Percentiles rank a stretch among this genome's conserved stretches.
Evolutionary conservation across 768 basidiomycete genomes (phyloP).

Genomic region (Cystofilobasidium capitatum): DNA sequence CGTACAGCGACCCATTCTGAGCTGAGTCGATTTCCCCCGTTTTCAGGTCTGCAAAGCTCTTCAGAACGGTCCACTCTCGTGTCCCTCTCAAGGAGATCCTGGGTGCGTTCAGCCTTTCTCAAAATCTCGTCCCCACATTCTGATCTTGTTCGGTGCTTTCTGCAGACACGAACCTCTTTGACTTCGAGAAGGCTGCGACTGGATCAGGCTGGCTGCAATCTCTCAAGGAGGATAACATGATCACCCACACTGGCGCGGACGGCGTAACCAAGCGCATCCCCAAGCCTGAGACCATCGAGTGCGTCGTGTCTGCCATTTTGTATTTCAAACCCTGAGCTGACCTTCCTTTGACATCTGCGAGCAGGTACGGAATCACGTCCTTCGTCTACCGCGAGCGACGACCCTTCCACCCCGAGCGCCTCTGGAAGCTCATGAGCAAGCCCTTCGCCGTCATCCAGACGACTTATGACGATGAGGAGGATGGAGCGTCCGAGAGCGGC

Average conservation of each 20-base stretch:
- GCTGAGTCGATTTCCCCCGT: not conserved
- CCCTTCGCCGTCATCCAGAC: slow-evolving; percentile 39
- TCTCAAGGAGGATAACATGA: slow-evolving; percentile 32
- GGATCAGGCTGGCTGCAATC: slow-evolving; percentile 38
- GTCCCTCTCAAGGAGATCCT: slow-evolving; percentile 36
- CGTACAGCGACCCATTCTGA: slow-evolving; percentile 7
- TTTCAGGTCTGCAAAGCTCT: slow-evolving; percentile 1
- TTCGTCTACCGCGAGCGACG: slow-evolving; percentile 39
- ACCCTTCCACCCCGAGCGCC: slow-evolving; percentile 38
- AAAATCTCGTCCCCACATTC: not conserved
- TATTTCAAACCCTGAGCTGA: slow-evolving; percentile 1
- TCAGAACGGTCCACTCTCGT: slow-evolving; percentile 28
- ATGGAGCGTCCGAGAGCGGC: slow-evolving; percentile 20
- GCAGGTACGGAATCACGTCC: slow-evolving; percentile 33
- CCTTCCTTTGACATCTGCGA: not conserved
- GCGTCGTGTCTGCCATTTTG: slow-evolving; percentile 1
- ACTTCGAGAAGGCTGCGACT: slow-evolving; percentile 34
- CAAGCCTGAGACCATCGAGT: slow-evolving; percentile 38
- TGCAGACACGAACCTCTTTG: slow-evolving; percentile 34
- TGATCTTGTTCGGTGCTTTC: not conserved
- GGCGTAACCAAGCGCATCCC: slow-evolving; percentile 30
- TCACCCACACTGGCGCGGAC: slow-evolving; percentile 28
- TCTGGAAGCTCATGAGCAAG: slow-evolving; percentile 36
- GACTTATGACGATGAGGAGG: slow-evolving; percentile 29
- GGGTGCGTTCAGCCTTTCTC: not conserved